Percentiles rank a stretch among this genome's conserved stretches.
phyloP scores from a whole-genome alignment of 768 basidiomycete genomes.

The Mycena latifolia region DNA sequence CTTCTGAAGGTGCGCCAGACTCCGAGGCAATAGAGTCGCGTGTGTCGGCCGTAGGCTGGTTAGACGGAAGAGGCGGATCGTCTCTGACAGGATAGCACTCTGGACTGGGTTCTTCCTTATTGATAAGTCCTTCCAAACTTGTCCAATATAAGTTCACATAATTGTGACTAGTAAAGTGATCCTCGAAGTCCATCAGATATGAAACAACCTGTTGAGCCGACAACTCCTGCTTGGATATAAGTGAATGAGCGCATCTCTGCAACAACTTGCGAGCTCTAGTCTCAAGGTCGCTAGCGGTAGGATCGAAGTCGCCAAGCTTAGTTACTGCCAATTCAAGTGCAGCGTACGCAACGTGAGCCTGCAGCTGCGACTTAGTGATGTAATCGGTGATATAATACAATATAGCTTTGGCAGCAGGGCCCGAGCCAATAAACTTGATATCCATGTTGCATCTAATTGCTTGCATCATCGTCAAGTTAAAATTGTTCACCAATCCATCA shows the following conservation, averaged over 20 bases:
- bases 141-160: background rate
- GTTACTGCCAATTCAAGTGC: background rate
- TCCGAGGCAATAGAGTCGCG: no score
- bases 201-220: background rate
- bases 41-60: no score
- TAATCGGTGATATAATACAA: conserved; percentile 4
- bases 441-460: background rate
- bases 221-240: background rate
- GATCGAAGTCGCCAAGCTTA: background rate
- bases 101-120: background rate
- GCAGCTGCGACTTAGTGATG: background rate
- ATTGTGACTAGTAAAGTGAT: background rate
- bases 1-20: no score
- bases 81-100: background rate
- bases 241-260: background rate
- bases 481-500: background rate
- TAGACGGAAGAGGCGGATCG: no score
- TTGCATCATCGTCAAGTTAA: background rate
- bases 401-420: background rate
- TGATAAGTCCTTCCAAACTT: background rate
- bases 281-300: background rate
- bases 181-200: background rate
- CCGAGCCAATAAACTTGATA: background rate
- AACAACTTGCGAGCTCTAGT: background rate
- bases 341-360: conserved; percentile 1